A percentile compares a stretch with the other conserved stretches of the same genome.
Conservation (phyloP, 2,329 filamentous ascomycete species). For the Penicillium hordei region DNA sequence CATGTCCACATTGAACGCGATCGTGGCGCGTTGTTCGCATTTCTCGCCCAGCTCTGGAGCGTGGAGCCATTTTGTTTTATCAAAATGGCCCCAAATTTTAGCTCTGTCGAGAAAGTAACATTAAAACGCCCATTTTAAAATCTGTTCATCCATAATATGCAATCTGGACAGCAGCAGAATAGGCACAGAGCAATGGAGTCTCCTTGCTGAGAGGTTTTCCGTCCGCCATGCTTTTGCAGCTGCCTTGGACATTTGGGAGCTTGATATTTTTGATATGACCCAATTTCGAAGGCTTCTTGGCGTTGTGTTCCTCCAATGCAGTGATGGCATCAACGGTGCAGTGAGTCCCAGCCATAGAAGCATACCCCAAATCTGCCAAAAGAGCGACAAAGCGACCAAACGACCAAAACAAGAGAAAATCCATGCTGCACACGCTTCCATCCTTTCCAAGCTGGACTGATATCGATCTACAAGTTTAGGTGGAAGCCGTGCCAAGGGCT, state of each 20-base stretch:
- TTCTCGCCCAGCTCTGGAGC: background rate
- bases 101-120: background rate
- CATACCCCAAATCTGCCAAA: slow-evolving; percentile 42
- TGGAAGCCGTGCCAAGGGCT: slow-evolving; percentile 44
- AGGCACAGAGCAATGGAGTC: background rate
- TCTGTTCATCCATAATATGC: background rate
- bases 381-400: slow-evolving; percentile 47
- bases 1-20: background rate
- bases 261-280: background rate
- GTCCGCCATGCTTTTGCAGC: slow-evolving; percentile 8
- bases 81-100: background rate
- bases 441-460: slow-evolving; percentile 46
- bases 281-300: background rate
- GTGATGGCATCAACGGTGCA: slow-evolving; percentile 15
- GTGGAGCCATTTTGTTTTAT: background rate
- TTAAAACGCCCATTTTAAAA: too few relatives aligned
- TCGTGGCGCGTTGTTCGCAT: slow-evolving; percentile 3
- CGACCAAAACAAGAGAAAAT: slow-evolving; percentile 48
- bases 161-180: background rate
- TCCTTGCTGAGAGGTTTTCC: background rate
- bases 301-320: background rate
- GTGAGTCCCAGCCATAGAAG: slow-evolving; percentile 9
- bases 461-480: slow-evolving; percentile 44
- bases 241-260: slow-evolving; percentile 3
- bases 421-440: slow-evolving; percentile 50